Base-by-base conservation (phyloP, 108 stramenopile species). In the Cyclotella cryptica region DNA sequence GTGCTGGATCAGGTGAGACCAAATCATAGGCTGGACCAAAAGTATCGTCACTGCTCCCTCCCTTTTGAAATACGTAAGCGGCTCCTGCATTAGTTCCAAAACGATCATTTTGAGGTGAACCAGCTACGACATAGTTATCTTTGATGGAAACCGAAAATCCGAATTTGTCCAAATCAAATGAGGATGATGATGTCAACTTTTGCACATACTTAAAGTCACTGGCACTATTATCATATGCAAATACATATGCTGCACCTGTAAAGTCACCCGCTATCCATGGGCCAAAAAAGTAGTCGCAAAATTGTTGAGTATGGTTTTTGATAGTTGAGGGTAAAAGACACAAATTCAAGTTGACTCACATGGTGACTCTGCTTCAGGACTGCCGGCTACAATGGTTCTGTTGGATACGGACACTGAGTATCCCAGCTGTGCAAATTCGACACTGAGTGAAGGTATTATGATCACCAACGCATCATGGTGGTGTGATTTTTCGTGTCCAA, bases 81-180 rank as follows among this genome's bases (percentile, higher is more conserved):
- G 60, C 44, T 27, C 71, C 71, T 28, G 71, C 13, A 72, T 72
- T 61, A 0, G 17, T 35, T 5, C 60, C 71, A 39, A 46, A 39
- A 28, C 11, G 10, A 61, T 72, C 71, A 47, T 47, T 61, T 35
- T 39, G 43, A n/a, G 71, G 71, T 11, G 44, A 59, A 47, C 71
- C 71, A 29, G 61, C 44, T 42, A 72, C 59, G 18, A 72, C 29
- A 72, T 60, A 72, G 5, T 72, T 72, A 0, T 39, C 60, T 17
- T 26, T 45, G 57, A 72, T 61, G 22, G 71, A 26, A 0, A 72
- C 71, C n/a, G 59, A 28, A 40, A 39, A 22, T 7, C 71, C 71
- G 61, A 72, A 39, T 26, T 43, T 15, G 30, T 49, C 59, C 18
- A 30, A 58, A 47, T 26, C 44, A 28, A n/a, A 42, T 19, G 54